Conservation (phyloP, 257 asterid genomes). For the Perilla frutescens region DNA sequence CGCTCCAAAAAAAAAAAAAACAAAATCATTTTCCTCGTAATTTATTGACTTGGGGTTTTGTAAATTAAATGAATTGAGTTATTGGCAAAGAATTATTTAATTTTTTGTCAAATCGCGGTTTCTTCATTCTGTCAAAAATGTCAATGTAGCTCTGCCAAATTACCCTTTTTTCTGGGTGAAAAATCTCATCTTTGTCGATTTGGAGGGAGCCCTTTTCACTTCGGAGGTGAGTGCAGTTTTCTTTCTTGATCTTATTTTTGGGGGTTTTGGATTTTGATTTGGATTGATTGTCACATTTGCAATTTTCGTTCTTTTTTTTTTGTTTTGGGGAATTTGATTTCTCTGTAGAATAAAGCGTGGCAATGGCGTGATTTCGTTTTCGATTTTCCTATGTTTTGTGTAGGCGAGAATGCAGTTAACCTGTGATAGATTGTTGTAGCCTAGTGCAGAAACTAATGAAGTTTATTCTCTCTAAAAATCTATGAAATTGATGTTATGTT, state of each 20-base stretch:
- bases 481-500: slow-evolving; percentile 22
- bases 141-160: slow-evolving; percentile 31
- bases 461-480: background rate
- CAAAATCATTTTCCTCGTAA: background rate
- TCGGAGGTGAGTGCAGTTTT: slow-evolving; percentile 35
- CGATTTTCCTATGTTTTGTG: background rate
- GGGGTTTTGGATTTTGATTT: background rate
- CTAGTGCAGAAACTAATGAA: background rate
- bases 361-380: slow-evolving; percentile 12
- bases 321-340: too few species aligned
- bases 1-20: too few species aligned
- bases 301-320: background rate
- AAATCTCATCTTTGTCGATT: slow-evolving; percentile 22
- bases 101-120: slow-evolving; percentile 21
- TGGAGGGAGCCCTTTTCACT: slow-evolving; percentile 40
- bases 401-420: slow-evolving; percentile 14
- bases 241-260: slow-evolving; percentile 25
- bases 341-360: too few species aligned
- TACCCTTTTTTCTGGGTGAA: slow-evolving; percentile 21
- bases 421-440: background rate
- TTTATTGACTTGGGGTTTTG: slow-evolving; percentile 12
- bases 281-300: slow-evolving; percentile 17
- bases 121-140: slow-evolving; percentile 10
- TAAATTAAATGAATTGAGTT: slow-evolving; percentile 2
- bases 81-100: background rate